Evolutionary conservation across 1,139 yeast species (phyloP).

Genomic region (Wickerhamomyces sp.): DNA sequence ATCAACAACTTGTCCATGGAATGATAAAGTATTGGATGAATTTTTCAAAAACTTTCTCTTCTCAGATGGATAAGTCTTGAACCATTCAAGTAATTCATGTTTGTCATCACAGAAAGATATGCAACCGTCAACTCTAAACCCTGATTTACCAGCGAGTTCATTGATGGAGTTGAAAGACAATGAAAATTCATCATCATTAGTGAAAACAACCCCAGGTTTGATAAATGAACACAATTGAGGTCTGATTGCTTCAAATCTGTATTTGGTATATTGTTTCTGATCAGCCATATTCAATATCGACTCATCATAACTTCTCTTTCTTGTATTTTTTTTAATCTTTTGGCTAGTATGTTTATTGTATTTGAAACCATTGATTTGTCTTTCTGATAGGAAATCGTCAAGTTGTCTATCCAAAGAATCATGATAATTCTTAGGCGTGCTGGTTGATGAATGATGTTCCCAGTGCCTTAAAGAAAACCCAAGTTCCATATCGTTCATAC

Average conservation of each 20-base stretch:
- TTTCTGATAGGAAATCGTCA: neutral
- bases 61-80: neutral
- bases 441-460: neutral
- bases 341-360: neutral
- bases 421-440: neutral
- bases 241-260: neutral
- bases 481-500: neutral
- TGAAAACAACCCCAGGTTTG: conserved; percentile 10
- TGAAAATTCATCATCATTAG: neutral
- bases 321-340: neutral
- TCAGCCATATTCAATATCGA: neutral
- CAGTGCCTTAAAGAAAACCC: neutral
- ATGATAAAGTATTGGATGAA: neutral
- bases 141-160: neutral
- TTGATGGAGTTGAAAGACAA: conserved; percentile 4
- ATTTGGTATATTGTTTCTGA: neutral
- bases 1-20: conserved; percentile 10
- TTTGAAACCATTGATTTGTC: neutral
- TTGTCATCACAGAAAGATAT: neutral
- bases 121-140: neutral
- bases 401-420: neutral
- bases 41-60: neutral
- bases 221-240: conserved; percentile 11
- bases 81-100: neutral
- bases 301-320: conserved; percentile 1